These are phyloP conservation scores for Dioscorea dumetorum DNA, from an alignment of 106 monocot species.

Conservation along the genomic window DNA sequence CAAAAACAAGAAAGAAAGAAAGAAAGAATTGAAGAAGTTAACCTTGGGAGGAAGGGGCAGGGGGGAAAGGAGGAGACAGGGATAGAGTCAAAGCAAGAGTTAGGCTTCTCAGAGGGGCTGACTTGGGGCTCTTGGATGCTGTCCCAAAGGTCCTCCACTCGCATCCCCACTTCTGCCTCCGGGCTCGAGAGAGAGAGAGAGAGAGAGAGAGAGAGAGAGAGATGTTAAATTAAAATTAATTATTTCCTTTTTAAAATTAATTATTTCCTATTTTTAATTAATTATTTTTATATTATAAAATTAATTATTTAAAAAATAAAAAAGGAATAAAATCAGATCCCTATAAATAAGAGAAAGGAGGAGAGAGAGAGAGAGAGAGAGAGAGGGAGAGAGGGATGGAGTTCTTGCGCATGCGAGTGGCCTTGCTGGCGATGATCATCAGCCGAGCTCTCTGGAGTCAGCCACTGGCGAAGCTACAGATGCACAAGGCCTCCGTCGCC, in stretches of 20 bases:
- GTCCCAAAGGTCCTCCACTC: slow-evolving; percentile 81
- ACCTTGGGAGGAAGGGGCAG: slow-evolving; percentile 59
- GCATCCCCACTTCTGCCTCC: slow-evolving; percentile 70
- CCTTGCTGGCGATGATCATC: slow-evolving; percentile 1
- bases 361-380: no score
- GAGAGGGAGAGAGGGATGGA: no score
- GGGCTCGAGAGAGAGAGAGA: slow-evolving; percentile 23
- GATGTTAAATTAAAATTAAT: no score
- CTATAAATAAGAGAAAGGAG: no score
- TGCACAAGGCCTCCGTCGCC: slow-evolving; percentile 39
- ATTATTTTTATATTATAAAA: no score
- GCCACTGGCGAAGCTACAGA: slow-evolving; percentile 63
- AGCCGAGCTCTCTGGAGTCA: slow-evolving; percentile 31
- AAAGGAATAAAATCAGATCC: no score
- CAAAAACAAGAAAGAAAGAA: no score
- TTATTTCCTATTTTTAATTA: no score
- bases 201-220: no score
- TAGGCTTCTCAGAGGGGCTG: slow-evolving; percentile 74
- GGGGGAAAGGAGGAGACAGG: slow-evolving; percentile 63
- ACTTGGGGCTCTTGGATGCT: slow-evolving; percentile 52
- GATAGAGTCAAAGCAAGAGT: slow-evolving; percentile 72
- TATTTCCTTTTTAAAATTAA: no score
- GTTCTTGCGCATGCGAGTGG: not conserved
- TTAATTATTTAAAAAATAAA: no score
- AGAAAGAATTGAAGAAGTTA: no score